Evolutionary conservation across 2,329 filamentous ascomycete genomes (phyloP), one percentile per base, ranked within the genome.

Genomic region (Fusarium pseudograminearum): DNA sequence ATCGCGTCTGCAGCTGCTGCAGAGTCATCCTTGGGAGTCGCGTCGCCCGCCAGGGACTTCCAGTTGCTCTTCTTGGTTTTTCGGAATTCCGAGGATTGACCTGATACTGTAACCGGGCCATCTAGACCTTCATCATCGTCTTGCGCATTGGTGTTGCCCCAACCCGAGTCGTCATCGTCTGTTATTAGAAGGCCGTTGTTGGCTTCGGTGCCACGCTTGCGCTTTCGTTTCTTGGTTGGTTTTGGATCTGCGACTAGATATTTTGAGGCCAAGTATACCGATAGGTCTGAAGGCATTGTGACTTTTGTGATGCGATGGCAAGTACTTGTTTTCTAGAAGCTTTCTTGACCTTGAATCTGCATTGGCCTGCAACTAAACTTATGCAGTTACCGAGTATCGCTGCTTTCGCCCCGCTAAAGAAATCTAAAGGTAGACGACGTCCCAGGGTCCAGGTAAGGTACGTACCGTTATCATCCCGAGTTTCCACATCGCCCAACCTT

Each of bases 191-290:
- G 85, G 47, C 89, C 88, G 44, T 87, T 87, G 30, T 83, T 81
- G 46, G 74, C 72, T 38, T 80, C 77, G 52, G 78, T 67, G 53
- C 79, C 75, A 60, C 85, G 80, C 78, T 90, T 90, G 74, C 87
- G 85, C 80, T 91, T 91, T 65, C 87, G 85, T 77, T 90, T 91
- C 76, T 90, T 90, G 50, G 81, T 65, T 50, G 81, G 84, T 67
- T 87, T 88, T 8, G 83, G 80, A 65, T 89, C 85, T 41, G 86
- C 83, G 57, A 86, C 83, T 51, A 99, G 90, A 79, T 99, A 99
- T 79, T 94, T 96, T 68, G 93, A 91, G 38, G 95, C 94, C 36
- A 99, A 88, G 77, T 98, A 99, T 76, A 90, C 89, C 61, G 93
- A 90, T 70, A 98, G 86, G 72, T 89, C 85, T 65, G 84, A 83